Base-by-base conservation (phyloP, 1,284 basidiomycete species). In the Omphalotus olearius region DNA sequence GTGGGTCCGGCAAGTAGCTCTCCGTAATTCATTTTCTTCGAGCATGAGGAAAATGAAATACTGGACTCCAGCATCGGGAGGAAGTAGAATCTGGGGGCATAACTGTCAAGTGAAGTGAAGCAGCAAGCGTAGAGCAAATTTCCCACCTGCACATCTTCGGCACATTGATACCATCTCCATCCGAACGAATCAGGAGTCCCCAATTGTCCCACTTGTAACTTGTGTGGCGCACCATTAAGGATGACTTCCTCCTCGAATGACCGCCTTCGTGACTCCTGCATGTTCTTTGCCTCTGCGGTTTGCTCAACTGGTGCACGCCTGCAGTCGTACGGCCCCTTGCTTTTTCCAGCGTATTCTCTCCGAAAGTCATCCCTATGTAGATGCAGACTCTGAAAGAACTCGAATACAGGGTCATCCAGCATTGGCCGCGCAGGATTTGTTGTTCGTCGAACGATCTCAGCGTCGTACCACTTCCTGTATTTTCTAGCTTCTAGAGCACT, bases 91-190 rank as follows among this genome's bases (percentile, higher is more conserved):
- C 48, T 50, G 17, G 14, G 16, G 7, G 16, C 18, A 33, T 4
- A 16, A 4, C 30, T n/a, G n/a, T n/a, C n/a, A 38, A 23, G 3
- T 10, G 39, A 14, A 9, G 10, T 23, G 20, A 25, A 37, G 6
- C 9, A 13, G 16, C 10, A 28, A 33, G 30, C 16, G 6, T 13
- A 20, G 0, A 42, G 14, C 18, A 23, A 26, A n/a, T 14, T 23
- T 16, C 40, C 13, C 28, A 50, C 48, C 33, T 43, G 48, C 11
- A 50, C 48, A 17, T 50, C 48, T 28, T 41, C 30, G 26, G 39
- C 26, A 18, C 48, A 50, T 16, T 50, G 48, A 25, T 50, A 50
- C 48, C 48, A 50, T 17, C 48, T 36, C 48, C 48, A 50, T 43
- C 48, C 48, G 4, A 36, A 37, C 35, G 48, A 50, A 16, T 50